A percentile compares a stretch with the other conserved stretches of the same genome.
phyloP scores from a whole-genome alignment of 2,329 filamentous ascomycete genomes.

The Claviceps pusilla region DNA sequence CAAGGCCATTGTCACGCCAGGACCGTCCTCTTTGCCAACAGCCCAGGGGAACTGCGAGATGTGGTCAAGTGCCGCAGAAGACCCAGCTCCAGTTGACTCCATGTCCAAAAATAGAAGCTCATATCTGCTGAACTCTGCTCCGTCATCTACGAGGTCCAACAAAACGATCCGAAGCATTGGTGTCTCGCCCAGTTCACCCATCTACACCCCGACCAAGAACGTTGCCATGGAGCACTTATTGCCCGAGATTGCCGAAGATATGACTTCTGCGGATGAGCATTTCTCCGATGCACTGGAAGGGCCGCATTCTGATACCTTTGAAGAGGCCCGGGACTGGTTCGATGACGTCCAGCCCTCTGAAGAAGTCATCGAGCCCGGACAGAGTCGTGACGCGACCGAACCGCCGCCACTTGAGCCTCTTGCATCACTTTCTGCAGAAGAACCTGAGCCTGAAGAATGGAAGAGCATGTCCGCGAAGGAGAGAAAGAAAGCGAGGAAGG shows the following conservation, averaged over 20 bases:
- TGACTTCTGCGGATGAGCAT: conserved; percentile 21
- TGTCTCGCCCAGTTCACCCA: conserved; percentile 10
- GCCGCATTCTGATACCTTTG: conserved; percentile 10
- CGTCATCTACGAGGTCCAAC: conserved; percentile 17
- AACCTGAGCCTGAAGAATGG: conserved; percentile 8
- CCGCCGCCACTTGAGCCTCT: conserved; percentile 1
- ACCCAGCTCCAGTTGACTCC: conserved; percentile 25
- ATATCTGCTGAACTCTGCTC: conserved; percentile 25
- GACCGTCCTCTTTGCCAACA: conserved; percentile 12
- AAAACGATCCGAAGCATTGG: conserved; percentile 13
- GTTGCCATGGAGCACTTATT: conserved; percentile 6
- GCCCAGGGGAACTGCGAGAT: conserved; percentile 3
- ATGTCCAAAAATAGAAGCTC: conserved; percentile 29
- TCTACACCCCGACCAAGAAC: conserved; percentile 13
- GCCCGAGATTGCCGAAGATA: conserved; percentile 15
- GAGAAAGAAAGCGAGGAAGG: conserved; percentile 10
- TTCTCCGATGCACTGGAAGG: conserved; percentile 21
- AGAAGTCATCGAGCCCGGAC: conserved; percentile 1
- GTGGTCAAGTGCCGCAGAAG: conserved; percentile 13
- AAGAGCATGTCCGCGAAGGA: conserved; percentile 8
- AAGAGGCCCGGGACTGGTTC: conserved; percentile 7
- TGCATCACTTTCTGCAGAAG: conserved; percentile 2
- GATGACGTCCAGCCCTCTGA: conserved; percentile 1
- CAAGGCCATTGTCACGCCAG: conserved; percentile 34
- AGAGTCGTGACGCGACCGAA: conserved; percentile 5